These are phyloP conservation scores for Cyclotella sp. DNA, from an alignment of 108 stramenopile species.

Conservation along the genomic window DNA sequence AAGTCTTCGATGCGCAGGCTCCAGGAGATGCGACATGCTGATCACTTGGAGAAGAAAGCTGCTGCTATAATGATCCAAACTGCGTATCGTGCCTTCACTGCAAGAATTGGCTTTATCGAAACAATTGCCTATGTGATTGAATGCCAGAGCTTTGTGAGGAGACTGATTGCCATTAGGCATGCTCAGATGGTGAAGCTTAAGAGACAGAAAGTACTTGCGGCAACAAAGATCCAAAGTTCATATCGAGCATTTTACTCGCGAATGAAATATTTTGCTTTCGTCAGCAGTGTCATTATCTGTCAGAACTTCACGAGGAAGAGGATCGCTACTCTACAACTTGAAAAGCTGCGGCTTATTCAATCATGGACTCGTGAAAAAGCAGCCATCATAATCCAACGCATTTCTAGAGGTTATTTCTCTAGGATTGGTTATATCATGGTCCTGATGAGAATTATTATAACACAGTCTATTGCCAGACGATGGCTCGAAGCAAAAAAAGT, in stretches of 20 bases:
- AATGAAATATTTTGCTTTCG: conserved; percentile 1
- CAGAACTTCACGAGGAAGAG: conserved; percentile 9
- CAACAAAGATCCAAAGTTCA: background rate
- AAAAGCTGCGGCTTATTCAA: background rate
- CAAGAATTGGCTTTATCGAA: background rate
- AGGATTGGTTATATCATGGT: background rate
- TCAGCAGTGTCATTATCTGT: conserved; percentile 15
- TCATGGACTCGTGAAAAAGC: background rate
- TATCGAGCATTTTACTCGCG: background rate
- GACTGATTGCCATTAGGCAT: background rate
- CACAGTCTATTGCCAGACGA: background rate
- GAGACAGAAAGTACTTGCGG: background rate
- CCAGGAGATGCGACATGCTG: background rate
- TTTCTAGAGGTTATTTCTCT: conserved; percentile 3
- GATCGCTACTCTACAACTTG: conserved; percentile 12
- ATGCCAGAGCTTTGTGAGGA: background rate
- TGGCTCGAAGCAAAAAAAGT: background rate
- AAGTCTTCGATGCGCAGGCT: background rate
- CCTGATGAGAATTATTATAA: background rate
- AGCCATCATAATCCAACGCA: conserved; percentile 4
- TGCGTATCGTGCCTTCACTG: background rate
- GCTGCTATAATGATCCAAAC: background rate
- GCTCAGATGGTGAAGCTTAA: background rate
- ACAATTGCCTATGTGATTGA: background rate
- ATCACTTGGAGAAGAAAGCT: background rate